Base-by-base conservation (phyloP, 495 filamentous ascomycete genomes). In the Cercophora newfieldiana region DNA sequence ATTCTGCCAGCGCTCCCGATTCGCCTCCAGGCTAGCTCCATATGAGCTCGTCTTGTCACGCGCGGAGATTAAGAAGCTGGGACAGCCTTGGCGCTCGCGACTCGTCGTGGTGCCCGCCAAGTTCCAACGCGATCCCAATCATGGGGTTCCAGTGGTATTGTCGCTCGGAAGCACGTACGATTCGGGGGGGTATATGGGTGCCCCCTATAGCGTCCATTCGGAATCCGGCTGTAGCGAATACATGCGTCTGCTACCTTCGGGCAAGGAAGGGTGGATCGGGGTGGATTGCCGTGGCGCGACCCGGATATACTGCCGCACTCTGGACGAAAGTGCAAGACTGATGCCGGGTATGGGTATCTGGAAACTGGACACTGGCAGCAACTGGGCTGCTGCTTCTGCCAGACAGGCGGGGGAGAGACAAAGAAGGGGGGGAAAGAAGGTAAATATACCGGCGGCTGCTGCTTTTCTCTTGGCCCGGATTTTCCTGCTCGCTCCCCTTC, bases 11-110 rank as follows among this genome's bases (percentile, higher is more conserved):
- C 48, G 54, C 10, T 65, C 51, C 70, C 70, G 70, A 72, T 72
- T 72, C 70, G 70, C 31, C 30, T 29, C 44, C 10, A 10, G 31
- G 24, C 21, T 8, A n/a, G 19, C 49, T 19, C 25, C 54, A 63
- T 63, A 63, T 60, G 58, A 47, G 7, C 29, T n/a, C 59, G n/a
- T 19, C 21, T 28, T 50, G 67, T 65, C 53, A 68, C 66, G 61
- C 29, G 59, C 70, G 70, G 70, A 72, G 62, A 72, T 72, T 67
- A 72, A 72, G 57, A 68, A 67, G 59, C 65, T 61, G 67, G 69
- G 70, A 61, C 22, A 59, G 28, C 2, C 70, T 69, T 67, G 64
- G 70, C 67, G 28, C 14, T 14, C n/a, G 50, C 50, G 22, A n/a
- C 3, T 14, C 21, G n/a, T 14, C 12, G 7, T 19, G 2, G 21